Evolutionary conservation across 2,329 filamentous ascomycete genomes (phyloP).

Genomic region (Metarhizium brunneum): DNA sequence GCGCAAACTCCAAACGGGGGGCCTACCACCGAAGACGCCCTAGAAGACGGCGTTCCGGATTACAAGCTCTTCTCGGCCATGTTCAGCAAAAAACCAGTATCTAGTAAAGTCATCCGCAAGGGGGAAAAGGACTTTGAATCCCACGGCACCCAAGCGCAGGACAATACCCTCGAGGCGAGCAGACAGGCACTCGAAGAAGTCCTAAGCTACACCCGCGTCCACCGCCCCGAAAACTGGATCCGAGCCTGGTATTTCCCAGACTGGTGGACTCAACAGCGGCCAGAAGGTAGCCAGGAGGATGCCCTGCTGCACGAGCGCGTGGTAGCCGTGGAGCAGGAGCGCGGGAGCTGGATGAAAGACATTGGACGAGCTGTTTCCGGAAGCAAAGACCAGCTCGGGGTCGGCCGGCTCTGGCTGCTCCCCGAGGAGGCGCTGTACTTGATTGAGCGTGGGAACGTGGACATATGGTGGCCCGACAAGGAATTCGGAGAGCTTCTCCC

Average conservation of each 20-base stretch:
- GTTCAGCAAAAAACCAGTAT: conserved; percentile 40
- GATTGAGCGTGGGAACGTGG: conserved; percentile 77
- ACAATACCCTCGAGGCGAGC: conserved; percentile 67
- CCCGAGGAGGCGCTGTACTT: conserved; percentile 89
- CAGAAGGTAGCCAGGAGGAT: conserved; percentile 13
- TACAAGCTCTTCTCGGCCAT: conserved; percentile 62
- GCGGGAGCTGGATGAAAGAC: conserved; percentile 63
- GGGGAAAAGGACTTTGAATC: conserved; percentile 97
- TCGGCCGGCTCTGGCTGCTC: conserved; percentile 67
- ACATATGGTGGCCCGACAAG: conserved; percentile 70
- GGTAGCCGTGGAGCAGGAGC: conserved; percentile 63
- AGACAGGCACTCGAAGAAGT: conserved; percentile 85
- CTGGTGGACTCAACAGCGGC: conserved; percentile 29
- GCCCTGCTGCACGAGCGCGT: conserved; percentile 36
- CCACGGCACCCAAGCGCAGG: conserved; percentile 77
- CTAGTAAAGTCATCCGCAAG: conserved; percentile 65
- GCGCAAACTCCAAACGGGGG: conserved; percentile 17
- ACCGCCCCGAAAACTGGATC: conserved; percentile 56
- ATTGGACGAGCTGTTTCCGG: conserved; percentile 58
- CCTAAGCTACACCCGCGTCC: conserved; percentile 65
- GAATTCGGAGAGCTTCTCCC: conserved; percentile 41
- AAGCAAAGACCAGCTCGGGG: conserved; percentile 44
- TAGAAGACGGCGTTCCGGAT: conserved; percentile 77
- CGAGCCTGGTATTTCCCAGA: conserved; percentile 68
- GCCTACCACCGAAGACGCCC: conserved; percentile 42